Percentiles rank a stretch among this genome's conserved stretches.
phyloP scores from a whole-genome alignment of 495 filamentous ascomycete genomes.

The Podospora conica region DNA sequence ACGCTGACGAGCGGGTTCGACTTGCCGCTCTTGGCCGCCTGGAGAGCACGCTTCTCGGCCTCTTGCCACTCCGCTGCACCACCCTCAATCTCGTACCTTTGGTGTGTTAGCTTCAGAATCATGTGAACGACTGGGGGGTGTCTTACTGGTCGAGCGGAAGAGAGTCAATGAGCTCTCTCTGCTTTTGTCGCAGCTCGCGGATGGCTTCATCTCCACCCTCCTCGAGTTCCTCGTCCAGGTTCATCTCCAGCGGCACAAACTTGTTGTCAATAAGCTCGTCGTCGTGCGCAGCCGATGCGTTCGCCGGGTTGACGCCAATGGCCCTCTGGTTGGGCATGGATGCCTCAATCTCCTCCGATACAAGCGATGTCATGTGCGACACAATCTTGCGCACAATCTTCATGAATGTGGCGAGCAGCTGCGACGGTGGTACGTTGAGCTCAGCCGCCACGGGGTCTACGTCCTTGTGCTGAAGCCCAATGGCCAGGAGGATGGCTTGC shows the following conservation, averaged over 20 bases:
- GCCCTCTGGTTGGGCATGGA: conserved; percentile 56
- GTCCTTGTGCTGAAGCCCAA: conserved; percentile 84
- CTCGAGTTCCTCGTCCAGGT: conserved; percentile 79
- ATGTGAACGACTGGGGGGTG: not conserved
- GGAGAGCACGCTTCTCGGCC: conserved; percentile 70
- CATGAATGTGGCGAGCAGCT: conserved; percentile 92
- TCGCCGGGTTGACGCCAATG: conserved; percentile 48
- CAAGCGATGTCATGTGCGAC: conserved; percentile 63
- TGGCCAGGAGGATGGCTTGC: conserved; percentile 74
- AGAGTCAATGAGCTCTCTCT: conserved; percentile 80
- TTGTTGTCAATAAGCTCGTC: conserved; percentile 56
- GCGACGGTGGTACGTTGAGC: conserved; percentile 62
- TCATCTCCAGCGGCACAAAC: conserved; percentile 62
- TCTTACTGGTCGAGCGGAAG: conserved; percentile 83
- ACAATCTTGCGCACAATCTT: conserved; percentile 88
- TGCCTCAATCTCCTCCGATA: conserved; percentile 66
- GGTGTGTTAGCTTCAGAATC: conserved; percentile 31
- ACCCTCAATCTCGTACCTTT: conserved; percentile 74
- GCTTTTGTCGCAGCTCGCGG: conserved; percentile 60
- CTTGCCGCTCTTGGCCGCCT: conserved; percentile 48
- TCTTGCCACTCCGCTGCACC: conserved; percentile 69
- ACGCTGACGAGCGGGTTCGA: conserved; percentile 74
- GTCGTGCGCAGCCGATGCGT: conserved; percentile 49
- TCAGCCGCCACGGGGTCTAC: conserved; percentile 79
- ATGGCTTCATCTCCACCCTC: conserved; percentile 75